Conservation (phyloP, 331 rosid genomes). For the Rhamnella rubrinervis region DNA sequence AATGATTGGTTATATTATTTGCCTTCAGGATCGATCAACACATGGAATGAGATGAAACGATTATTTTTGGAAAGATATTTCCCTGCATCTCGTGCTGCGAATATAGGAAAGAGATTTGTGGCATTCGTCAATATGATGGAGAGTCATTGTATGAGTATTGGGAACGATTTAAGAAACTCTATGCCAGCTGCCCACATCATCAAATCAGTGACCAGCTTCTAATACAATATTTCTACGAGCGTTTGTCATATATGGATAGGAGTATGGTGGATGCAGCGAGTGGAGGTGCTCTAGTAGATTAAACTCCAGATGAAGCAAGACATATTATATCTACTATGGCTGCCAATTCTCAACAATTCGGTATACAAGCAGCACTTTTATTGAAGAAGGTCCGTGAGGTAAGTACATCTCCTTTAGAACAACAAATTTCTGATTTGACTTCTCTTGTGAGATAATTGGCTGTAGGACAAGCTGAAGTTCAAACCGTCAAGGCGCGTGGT, state of each 20-base stretch:
- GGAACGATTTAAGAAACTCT: too few relatives aligned
- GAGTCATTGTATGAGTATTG: too few relatives aligned
- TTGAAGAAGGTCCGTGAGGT: background rate
- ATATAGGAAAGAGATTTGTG: too few relatives aligned
- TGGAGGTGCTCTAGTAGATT: background rate
- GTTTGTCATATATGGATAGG: too few relatives aligned
- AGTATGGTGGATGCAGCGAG: background rate
- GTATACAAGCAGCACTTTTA: too few relatives aligned
- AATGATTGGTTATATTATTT: conserved; percentile 5
- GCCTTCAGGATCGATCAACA: background rate
- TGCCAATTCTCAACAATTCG: conserved; percentile 1
- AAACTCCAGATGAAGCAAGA: background rate
- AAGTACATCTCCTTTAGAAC: background rate
- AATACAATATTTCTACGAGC: too few relatives aligned
- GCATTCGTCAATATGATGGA: too few relatives aligned
- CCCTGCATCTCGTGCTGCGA: background rate
- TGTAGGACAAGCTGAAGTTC: background rate
- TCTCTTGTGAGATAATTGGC: background rate
- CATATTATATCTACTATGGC: background rate
- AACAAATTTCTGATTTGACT: background rate
- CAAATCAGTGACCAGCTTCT: too few relatives aligned
- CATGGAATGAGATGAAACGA: conserved; percentile 2
- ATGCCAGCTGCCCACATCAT: too few relatives aligned
- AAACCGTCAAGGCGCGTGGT: background rate
- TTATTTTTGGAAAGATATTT: background rate